Evolutionary conservation across 805 yeast species (phyloP), one percentile per base, ranked within the genome.

Genomic region (Hanseniaspora lindneri): DNA sequence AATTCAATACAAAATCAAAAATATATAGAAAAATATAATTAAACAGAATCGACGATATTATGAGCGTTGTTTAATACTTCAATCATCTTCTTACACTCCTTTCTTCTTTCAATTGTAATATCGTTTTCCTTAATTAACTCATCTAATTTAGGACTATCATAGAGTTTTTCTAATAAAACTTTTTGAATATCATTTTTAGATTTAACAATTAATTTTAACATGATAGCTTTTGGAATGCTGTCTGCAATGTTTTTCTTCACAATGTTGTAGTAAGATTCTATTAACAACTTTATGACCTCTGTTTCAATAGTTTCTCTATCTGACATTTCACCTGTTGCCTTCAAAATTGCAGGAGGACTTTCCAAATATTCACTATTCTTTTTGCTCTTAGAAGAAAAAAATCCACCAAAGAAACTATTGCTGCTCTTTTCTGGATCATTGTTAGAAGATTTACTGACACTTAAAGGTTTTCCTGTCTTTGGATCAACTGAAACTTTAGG

Each of bases 271-370:
- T 92, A 92, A 24, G 96, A 85, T 44, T 80, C 76, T 55, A 92
- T 89, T 62, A 92, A 74, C 52, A 92, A 73, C 69, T 92, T 92
- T 62, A 92, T 92, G 33, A 92, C 96, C 62, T 92, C 98, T 1
- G 97, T 89, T 66, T 92, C 98, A 77, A 84, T 81, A 21, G 89
- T 78, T 69, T 92, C 98, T 56, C 96, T 80, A 64, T 92, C 98
- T 16, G 94, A 79, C 83, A 92, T 69, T 49, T 69, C 70, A 43
- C 96, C 96, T 19, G 89, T 78, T 8, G 97, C 97, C 64, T 88
- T 82, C 60, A 89, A 76, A 5, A 87, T 88, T 30, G 94, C 78
- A 36, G 98, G 98, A 43, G 98, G 98, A 2, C 97, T 89, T 66
- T 89, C 98, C 89, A 89, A 83, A 17, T 85, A 79, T 25, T 94